Base-by-base conservation (phyloP, 208 protist genomes). In the Leishmania guyanensis region DNA sequence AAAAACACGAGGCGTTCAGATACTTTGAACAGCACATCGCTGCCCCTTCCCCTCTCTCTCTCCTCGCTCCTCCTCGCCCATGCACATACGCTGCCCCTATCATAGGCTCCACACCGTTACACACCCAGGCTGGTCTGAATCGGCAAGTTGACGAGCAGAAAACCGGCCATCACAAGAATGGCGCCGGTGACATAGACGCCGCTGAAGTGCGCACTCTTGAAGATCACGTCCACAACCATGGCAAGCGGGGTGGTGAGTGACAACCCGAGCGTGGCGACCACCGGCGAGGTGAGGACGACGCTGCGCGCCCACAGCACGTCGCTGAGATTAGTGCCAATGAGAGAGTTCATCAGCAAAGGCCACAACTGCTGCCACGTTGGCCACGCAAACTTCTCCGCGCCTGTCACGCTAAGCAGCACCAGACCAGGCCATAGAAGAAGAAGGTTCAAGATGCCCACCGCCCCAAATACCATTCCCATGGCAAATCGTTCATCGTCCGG, bases 271-370 rank as follows among this genome's bases (percentile, higher is more conserved):
- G 96, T 98, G n/a, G 94, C 94, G 48, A 98, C 92, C 53, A 97
- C 85, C 0, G 96, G 94, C 17, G 96, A 98, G 10, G 95, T 97
- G 36, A 98, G 81, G 36, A 98, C 82, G 1, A 98, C 96, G 64
- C 92, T 96, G 12, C 90, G 90, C 2, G 95, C 94, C 96, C 95
- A 98, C 71, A 98, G 85, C 46, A 98, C 90, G 78, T 98, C 96
- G 81, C 92, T 97, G 33, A 98, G 88, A 78, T 97, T 97, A 5
- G 95, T 98, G 14, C 95, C 94, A 62, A 98, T 92, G 5, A 97
- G 79, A 14, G 95, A 81, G 78, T 98, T 98, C 39, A 96, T 39
- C 70, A 92, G 54, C 39, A 98, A 78, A n/a, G 90, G 88, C 89
- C 88, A 92, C 51, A 98, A 89, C 77, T 95, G 92, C 20, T 77